These are phyloP conservation scores for Colletotrichum eleusines DNA, from an alignment of 2,329 filamentous ascomycete species.

Conservation along the genomic window DNA sequence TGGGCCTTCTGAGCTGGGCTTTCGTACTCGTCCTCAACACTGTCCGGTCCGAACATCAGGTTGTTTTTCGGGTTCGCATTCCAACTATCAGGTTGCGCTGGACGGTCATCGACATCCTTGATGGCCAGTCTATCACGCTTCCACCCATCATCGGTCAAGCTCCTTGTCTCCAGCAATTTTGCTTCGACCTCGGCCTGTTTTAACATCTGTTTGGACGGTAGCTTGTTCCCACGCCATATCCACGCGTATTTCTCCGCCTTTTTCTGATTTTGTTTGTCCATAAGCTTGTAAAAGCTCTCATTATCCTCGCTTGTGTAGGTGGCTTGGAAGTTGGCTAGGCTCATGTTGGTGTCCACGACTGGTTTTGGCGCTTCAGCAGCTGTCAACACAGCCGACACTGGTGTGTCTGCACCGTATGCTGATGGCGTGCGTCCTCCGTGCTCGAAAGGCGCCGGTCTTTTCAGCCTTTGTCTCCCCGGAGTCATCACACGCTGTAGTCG, in stretches of 20 bases:
- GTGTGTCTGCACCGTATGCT: conserved; percentile 79
- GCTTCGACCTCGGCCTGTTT: conserved; percentile 73
- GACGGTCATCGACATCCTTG: conserved; percentile 75
- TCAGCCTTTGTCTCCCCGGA: conserved; percentile 66
- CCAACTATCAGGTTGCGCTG: conserved; percentile 83
- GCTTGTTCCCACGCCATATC: conserved; percentile 90
- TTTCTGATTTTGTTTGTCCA: conserved; percentile 92
- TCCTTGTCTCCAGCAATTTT: conserved; percentile 60
- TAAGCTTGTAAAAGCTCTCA: conserved; percentile 91
- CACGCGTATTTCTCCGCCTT: conserved; percentile 87
- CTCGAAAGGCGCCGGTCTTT: conserved; percentile 46
- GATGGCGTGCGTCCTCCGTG: conserved; percentile 69
- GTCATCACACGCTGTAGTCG: conserved; percentile 85
- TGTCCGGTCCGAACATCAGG: conserved; percentile 86
- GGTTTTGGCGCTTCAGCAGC: conserved; percentile 54
- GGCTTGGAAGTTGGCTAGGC: conserved; percentile 85
- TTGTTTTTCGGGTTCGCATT: conserved; percentile 80
- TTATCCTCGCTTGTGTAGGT: conserved; percentile 99
- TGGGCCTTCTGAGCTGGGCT: conserved; percentile 79
- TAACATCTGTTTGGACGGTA: conserved; percentile 83
- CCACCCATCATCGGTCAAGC: conserved; percentile 67
- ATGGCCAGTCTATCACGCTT: conserved; percentile 71
- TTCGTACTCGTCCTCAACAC: conserved; percentile 68
- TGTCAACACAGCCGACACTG: conserved; percentile 66
- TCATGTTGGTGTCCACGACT: conserved; percentile 80